Evolutionary conservation across 2,329 filamentous ascomycete genomes (phyloP).

Genomic region (Aureobasidium subglaciale): DNA sequence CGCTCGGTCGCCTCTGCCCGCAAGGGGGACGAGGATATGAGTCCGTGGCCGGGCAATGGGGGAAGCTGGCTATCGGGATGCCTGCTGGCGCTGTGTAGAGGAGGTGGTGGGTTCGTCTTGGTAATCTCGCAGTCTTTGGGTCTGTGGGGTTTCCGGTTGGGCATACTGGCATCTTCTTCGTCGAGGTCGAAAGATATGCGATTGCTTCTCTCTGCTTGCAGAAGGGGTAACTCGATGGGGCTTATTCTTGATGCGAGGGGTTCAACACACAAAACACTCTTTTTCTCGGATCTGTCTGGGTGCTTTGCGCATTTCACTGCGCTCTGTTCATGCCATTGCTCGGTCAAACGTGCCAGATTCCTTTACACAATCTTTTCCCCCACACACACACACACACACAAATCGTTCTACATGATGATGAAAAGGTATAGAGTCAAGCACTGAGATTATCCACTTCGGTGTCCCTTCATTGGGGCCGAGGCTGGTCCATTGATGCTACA

Average conservation of each 20-base stretch:
- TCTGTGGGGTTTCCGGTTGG: constrained; percentile 29
- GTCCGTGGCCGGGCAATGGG: constrained; percentile 50
- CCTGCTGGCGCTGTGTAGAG: constrained; percentile 25
- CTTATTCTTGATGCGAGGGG: constrained; percentile 99
- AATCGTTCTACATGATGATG: constrained; percentile 74
- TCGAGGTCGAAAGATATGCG: constrained; percentile 98
- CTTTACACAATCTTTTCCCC: constrained; percentile 19
- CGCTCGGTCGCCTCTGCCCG: constrained; percentile 36
- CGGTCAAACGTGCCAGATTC: constrained; percentile 64
- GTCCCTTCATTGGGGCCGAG: constrained; percentile 40
- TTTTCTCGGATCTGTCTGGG: constrained; percentile 41
- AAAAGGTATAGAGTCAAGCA: constrained; percentile 98
- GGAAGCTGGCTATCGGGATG: constrained; percentile 29
- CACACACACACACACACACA: constrained; percentile 21
- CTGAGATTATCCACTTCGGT: constrained; percentile 54
- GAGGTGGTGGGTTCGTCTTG: constrained; percentile 26
- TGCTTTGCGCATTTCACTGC: constrained; percentile 20
- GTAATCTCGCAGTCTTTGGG: constrained; percentile 22
- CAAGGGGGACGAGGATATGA: constrained; percentile 75
- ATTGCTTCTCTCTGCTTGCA: constrained; percentile 59
- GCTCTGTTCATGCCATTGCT: constrained; percentile 39
- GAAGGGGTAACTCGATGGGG: constrained; percentile 96
- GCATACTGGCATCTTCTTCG: constrained; percentile 62
- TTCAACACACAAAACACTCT: constrained; percentile 36
- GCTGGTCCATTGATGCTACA: constrained; percentile 27